Evolutionary conservation across 345 rosid genomes (phyloP).

Genomic region (Ceriops zippeliana): DNA sequence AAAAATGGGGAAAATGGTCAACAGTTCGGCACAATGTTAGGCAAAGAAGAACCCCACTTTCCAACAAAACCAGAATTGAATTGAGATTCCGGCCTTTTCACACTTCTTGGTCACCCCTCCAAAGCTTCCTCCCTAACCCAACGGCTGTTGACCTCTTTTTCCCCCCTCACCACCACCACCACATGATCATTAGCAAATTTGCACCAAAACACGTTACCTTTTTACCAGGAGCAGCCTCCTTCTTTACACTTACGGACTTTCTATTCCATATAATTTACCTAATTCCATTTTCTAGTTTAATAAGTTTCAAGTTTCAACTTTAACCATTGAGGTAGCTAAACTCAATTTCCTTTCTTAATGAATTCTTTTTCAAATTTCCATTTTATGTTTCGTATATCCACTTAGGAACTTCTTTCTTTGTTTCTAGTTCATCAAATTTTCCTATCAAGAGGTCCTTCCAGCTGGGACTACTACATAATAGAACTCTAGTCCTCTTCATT

Average conservation of each 20-base stretch:
- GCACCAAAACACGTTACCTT: constrained; percentile 12
- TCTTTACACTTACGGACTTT: constrained; percentile 3
- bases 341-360: no score
- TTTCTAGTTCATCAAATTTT: no score
- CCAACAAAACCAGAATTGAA: constrained; percentile 15
- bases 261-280: not conserved
- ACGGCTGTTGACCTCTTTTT: constrained; percentile 8
- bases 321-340: no score
- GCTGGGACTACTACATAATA: no score
- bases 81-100: constrained; percentile 17
- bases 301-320: no score
- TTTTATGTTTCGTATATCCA: no score
- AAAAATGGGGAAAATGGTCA: constrained; percentile 17
- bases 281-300: no score
- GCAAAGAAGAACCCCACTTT: constrained; percentile 8
- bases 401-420: no score
- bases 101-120: constrained; percentile 22
- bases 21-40: constrained; percentile 23
- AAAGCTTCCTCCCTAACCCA: not conserved
- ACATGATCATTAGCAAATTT: constrained; percentile 22
- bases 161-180: not conserved
- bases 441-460: no score
- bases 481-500: no score
- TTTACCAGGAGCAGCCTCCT: constrained; percentile 9
- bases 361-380: no score